Conservation (phyloP, 2,329 filamentous ascomycete species). For the Diaporthe amygdali region DNA sequence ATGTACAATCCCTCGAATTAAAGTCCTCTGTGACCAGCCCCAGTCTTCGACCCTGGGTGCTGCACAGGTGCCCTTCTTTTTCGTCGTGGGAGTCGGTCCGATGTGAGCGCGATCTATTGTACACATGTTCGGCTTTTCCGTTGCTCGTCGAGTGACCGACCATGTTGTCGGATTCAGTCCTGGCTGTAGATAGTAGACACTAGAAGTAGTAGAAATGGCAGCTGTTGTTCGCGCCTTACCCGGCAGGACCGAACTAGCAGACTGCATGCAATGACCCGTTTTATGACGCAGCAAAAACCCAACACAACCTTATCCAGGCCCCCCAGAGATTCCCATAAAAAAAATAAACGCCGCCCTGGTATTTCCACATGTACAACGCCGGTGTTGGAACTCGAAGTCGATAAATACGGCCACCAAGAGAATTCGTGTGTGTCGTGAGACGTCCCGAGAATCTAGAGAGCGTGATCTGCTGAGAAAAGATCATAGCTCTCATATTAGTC, state of each 20-base stretch:
- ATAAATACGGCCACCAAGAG: slow-evolving; percentile 25
- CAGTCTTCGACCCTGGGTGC: background rate
- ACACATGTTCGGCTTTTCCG: slow-evolving; percentile 11
- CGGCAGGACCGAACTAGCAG: background rate
- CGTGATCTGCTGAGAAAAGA: background rate
- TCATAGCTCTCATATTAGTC: slow-evolving; percentile 28
- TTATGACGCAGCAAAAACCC: slow-evolving; percentile 17
- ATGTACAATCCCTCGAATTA: slow-evolving; percentile 15
- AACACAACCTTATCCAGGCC: background rate
- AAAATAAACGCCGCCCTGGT: slow-evolving; percentile 48
- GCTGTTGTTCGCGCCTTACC: slow-evolving; percentile 7
- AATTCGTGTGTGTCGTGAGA: slow-evolving; percentile 41
- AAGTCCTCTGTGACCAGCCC: background rate
- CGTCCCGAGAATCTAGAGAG: slow-evolving; percentile 21
- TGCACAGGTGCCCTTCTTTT: background rate
- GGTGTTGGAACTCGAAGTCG: slow-evolving; percentile 39
- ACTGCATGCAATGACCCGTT: slow-evolving; percentile 17
- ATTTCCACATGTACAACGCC: slow-evolving; percentile 45
- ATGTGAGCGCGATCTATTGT: slow-evolving; percentile 7
- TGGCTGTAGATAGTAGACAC: slow-evolving; percentile 20
- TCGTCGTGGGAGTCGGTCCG: slow-evolving; percentile 6
- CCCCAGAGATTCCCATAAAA: background rate
- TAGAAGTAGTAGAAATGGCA: slow-evolving; percentile 21
- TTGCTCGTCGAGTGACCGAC: slow-evolving; percentile 12
- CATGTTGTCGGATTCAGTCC: background rate